These are phyloP conservation scores for Melampsora larici-populina DNA, from an alignment of 1,284 basidiomycete species.

Conservation along the genomic window DNA sequence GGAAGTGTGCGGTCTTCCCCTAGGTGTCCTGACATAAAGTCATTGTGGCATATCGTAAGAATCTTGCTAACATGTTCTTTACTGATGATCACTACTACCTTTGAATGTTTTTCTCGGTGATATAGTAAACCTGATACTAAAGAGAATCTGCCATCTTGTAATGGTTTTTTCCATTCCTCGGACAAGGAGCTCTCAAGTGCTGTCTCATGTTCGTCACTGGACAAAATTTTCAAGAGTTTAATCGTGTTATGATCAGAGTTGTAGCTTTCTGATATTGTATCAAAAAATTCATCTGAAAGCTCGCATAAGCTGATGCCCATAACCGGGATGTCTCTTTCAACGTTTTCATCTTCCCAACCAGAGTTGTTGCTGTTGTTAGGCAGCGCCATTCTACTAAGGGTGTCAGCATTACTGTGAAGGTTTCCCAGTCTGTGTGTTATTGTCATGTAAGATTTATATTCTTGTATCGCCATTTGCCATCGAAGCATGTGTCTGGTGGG, in stretches of 20 bases:
- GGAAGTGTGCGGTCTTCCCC: not conserved
- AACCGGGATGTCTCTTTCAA: too few relatives aligned
- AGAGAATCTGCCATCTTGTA: not conserved
- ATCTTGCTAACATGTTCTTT: not conserved
- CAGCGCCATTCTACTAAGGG: not conserved
- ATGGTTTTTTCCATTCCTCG: not conserved
- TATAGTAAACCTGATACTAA: constrained; percentile 2
- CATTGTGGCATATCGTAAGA: not conserved
- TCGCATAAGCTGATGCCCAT: not conserved
- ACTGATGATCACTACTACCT: not conserved
- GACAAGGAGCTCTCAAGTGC: not conserved
- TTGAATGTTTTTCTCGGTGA: too few relatives aligned
- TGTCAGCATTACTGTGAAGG: too few relatives aligned
- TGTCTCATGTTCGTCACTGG: not conserved
- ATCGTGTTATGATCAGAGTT: not conserved
- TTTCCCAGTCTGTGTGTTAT: too few relatives aligned
- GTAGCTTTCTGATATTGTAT: not conserved
- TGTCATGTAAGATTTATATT: not conserved
- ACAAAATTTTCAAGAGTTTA: not conserved
- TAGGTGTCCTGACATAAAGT: too few relatives aligned
- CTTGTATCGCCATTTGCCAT: too few relatives aligned
- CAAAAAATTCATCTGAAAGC: not conserved
- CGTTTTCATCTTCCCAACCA: too few relatives aligned
- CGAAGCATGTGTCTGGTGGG: too few relatives aligned
- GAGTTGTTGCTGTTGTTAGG: not conserved